Evolutionary conservation across 2,329 filamentous ascomycete species (phyloP).

Genomic region (Fonsecaea multimorphosa): DNA sequence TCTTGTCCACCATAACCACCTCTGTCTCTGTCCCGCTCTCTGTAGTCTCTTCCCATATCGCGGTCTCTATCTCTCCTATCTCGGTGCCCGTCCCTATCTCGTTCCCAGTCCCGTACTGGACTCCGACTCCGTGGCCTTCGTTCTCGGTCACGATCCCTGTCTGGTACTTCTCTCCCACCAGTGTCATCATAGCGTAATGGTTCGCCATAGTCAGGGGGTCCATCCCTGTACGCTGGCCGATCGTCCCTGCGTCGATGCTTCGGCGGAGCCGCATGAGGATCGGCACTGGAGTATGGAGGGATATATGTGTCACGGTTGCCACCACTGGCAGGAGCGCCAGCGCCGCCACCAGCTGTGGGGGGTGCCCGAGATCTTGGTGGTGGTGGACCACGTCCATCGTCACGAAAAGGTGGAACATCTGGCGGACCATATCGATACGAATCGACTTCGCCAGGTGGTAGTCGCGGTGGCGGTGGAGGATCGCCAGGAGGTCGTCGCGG

Average conservation of each 20-base stretch:
- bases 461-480: slow-evolving; percentile 33
- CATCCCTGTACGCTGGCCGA: slow-evolving; percentile 26
- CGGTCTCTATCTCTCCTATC: slow-evolving; percentile 33
- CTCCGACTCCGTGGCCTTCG: slow-evolving; percentile 36
- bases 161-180: slow-evolving; percentile 5
- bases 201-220: slow-evolving; percentile 27
- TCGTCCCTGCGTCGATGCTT: slow-evolving; percentile 29
- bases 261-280: slow-evolving; percentile 25
- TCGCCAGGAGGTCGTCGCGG: slow-evolving; percentile 32
- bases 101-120: slow-evolving; percentile 32
- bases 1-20: slow-evolving; percentile 26
- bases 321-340: slow-evolving; percentile 5
- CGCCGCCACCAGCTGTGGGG: slow-evolving; percentile 1
- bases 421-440: slow-evolving; percentile 29
- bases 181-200: slow-evolving; percentile 32
- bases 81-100: slow-evolving; percentile 23
- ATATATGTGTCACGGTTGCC: slow-evolving; percentile 39
- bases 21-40: slow-evolving; percentile 27
- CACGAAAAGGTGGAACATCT: slow-evolving; percentile 34
- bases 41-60: slow-evolving; percentile 26
- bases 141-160: slow-evolving; percentile 29
- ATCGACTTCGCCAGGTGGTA: slow-evolving; percentile 31
- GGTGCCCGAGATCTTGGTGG: slow-evolving; percentile 30
- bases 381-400: slow-evolving; percentile 35
- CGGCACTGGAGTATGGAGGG: slow-evolving; percentile 39